Conservation (phyloP, 2,329 filamentous ascomycete species). For the Talaromyces verruculosus region DNA sequence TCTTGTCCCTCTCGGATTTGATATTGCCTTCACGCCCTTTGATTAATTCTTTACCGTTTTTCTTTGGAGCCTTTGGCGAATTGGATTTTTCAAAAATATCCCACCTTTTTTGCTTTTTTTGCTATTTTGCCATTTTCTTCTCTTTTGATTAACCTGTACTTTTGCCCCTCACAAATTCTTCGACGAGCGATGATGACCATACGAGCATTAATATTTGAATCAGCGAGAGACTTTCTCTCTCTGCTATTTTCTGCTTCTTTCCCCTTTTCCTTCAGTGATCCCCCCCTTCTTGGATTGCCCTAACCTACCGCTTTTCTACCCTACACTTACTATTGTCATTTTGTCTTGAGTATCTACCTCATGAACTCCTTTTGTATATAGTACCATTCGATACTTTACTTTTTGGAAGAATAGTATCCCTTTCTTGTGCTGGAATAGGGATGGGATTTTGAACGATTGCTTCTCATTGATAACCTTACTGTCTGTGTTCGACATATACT, state of each 20-base stretch:
- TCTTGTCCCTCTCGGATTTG: constrained; percentile 33
- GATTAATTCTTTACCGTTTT: constrained; percentile 10
- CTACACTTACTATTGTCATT: constrained; percentile 4
- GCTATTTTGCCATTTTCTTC: constrained; percentile 1
- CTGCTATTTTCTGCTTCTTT: not conserved
- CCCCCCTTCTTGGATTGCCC: too few species aligned
- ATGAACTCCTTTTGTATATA: constrained; percentile 12
- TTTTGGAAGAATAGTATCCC: not conserved
- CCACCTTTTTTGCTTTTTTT: not conserved
- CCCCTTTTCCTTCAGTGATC: too few species aligned
- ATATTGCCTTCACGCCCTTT: not conserved
- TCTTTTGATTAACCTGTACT: not conserved
- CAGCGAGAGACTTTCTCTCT: constrained; percentile 21
- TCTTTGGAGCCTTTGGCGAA: constrained; percentile 17
- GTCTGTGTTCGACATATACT: not conserved
- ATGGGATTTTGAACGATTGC: not conserved
- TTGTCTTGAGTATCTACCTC: constrained; percentile 1
- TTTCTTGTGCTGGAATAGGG: not conserved
- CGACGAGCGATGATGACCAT: constrained; percentile 30
- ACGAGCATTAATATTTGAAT: constrained; percentile 30
- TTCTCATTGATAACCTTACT: not conserved
- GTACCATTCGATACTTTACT: constrained; percentile 8
- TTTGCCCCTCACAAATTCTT: not conserved
- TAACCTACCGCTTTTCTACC: not conserved
- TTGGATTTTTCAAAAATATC: constrained; percentile 13